Base-by-base conservation (phyloP, 805 yeast species). In the Hermanozyma aechmeae region DNA sequence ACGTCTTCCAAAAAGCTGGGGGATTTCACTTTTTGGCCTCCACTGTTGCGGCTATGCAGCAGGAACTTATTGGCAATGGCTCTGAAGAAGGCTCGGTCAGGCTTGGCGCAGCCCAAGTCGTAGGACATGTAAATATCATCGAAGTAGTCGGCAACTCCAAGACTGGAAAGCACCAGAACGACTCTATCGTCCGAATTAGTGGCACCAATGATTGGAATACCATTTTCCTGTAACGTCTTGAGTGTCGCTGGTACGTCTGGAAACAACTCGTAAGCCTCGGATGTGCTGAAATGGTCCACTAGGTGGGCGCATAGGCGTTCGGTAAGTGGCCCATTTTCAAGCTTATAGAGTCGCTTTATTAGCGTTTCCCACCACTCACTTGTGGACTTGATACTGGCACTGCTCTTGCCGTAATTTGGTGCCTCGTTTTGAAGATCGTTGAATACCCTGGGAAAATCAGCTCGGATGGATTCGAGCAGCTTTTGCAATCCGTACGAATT, bases 151-250 rank as follows among this genome's bases (percentile, higher is more conserved):
- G 42, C 37, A 13, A 78, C 37, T 0, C 62, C 68, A 25, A 79
- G 59, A 38, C 65, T 58, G 16, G 68, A 38, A 16, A 80, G 35
- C 3, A 76, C 49, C 4, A 46, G 42, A 17, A 56, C 45, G n/a
- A 71, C 68, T 11, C 76, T 43, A 2, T 69, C 65, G 48, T 79
- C 87, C 0, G 84, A 75, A 45, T 80, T 80, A 33, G 79, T 71
- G 6, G 73, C 56, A 4, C 73, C 61, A 1, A 71, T 62, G 6
- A 73, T 25, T 1, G 51, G 42, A 2, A 68, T 46, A 4, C 55
- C 61, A 8, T 46, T 40, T 4, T 43, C 38, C 23, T 48, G 29
- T 16, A 67, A 47, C 8, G 34, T 40, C 15, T 45, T 37, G 27
- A 76, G 48, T 4, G 71, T 61, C 4, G 67, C 66, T 2, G 60